These are phyloP conservation scores for Elaeis oleifera DNA, from an alignment of 202 grass and related monocot genomes.

Conservation along the genomic window DNA sequence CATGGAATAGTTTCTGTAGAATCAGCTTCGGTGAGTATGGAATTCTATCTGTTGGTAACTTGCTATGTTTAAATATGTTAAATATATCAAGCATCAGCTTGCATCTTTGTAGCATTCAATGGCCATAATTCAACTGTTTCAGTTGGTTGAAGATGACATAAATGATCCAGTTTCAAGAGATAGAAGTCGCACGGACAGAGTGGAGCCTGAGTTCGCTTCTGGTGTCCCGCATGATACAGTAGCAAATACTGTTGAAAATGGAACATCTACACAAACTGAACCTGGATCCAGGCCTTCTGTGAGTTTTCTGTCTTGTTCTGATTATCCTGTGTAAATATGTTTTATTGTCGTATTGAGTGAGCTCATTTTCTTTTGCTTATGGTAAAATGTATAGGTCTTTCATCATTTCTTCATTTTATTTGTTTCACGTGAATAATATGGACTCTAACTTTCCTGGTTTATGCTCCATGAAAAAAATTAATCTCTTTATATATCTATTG, in stretches of 20 bases:
- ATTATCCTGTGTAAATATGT: no score
- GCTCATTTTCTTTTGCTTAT: no score
- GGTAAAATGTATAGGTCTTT: no score
- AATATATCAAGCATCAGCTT: slow-evolving; percentile 4
- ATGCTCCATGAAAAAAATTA: no score
- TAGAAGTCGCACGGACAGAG: slow-evolving; percentile 40
- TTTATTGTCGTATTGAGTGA: no score
- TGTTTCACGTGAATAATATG: no score
- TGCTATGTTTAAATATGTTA: not conserved
- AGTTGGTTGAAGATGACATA: slow-evolving; percentile 67
- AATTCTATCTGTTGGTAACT: slow-evolving; percentile 10
- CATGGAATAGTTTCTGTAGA: slow-evolving; percentile 87
- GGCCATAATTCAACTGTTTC: slow-evolving; percentile 21
- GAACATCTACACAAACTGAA: slow-evolving; percentile 18
- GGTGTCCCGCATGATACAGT: slow-evolving; percentile 1
- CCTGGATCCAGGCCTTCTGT: slow-evolving; percentile 23
- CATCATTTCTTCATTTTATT: no score
- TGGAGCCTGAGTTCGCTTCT: slow-evolving; percentile 38
- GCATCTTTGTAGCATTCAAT: not conserved
- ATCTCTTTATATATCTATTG: no score
- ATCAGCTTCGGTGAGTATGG: slow-evolving; percentile 66
- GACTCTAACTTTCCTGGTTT: no score
- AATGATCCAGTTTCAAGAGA: slow-evolving; percentile 42
- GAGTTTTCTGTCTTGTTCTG: not conserved
- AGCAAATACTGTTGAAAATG: slow-evolving; percentile 25